These are phyloP conservation scores for Corchorus olitorius DNA, from an alignment of 345 rosid species.

Conservation along the genomic window DNA sequence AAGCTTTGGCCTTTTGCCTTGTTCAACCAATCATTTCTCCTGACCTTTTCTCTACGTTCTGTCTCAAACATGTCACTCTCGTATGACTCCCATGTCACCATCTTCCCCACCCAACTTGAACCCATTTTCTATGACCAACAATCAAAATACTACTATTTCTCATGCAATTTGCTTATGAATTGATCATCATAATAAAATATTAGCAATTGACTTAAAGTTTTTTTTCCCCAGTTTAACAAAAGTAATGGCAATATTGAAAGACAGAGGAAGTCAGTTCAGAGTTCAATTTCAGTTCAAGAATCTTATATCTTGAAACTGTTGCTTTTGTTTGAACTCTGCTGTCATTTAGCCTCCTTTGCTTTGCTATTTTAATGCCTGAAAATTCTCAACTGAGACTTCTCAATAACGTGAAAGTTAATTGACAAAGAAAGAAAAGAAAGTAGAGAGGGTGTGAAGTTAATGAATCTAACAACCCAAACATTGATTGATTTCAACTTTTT, in stretches of 20 bases:
- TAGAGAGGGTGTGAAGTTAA: neutral
- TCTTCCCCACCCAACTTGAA: neutral
- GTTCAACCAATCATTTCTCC: constrained; percentile 3
- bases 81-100: neutral
- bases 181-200: neutral
- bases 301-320: neutral
- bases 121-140: neutral
- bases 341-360: neutral
- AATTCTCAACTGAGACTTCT: neutral
- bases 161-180: neutral
- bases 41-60: constrained; percentile 5
- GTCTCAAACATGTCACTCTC: constrained; percentile 7
- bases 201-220: too few species aligned
- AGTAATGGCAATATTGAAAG: neutral
- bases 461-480: constrained; percentile 8
- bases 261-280: neutral
- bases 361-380: neutral
- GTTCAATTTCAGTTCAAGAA: neutral
- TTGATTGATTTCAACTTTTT: constrained; percentile 14
- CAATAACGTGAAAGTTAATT: neutral
- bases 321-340: neutral
- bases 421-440: neutral
- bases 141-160: neutral
- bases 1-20: neutral
- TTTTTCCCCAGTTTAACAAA: too few species aligned